A percentile compares a stretch with the other conserved stretches of the same genome.
Conservation (phyloP, 371 early-diverging fungal species). For the Circinella minor region DNA sequence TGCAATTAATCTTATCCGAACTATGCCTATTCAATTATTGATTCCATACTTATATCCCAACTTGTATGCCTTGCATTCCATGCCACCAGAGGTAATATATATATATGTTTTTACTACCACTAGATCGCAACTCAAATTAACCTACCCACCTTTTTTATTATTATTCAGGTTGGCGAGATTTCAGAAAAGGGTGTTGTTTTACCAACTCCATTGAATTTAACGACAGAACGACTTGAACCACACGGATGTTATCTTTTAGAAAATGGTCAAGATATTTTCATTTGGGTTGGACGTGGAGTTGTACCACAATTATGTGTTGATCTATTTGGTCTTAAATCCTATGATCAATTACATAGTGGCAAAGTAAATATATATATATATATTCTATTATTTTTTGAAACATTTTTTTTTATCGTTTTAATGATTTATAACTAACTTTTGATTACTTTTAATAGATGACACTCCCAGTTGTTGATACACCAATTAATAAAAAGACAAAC, state of each 20-base stretch:
- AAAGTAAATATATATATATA: conserved; percentile 39
- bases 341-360: conserved; percentile 64
- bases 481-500: conserved; percentile 63
- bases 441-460: conserved; percentile 17
- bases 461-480: conserved; percentile 59
- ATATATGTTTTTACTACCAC: too few relatives aligned
- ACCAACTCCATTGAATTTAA: conserved; percentile 80
- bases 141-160: too few relatives aligned
- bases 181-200: conserved; percentile 64
- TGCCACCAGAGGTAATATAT: conserved; percentile 65
- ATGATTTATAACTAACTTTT: too few relatives aligned
- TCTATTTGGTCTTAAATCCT: conserved; percentile 67
- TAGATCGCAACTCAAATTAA: too few relatives aligned
- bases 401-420: too few relatives aligned
- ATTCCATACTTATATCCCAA: conserved; percentile 75
- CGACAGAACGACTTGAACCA: conserved; percentile 83
- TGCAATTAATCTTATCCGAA: conserved; percentile 73
- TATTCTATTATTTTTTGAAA: too few relatives aligned
- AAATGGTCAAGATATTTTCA: conserved; percentile 77
- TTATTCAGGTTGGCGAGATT: conserved; percentile 55
- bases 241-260: conserved; percentile 88
- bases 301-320: conserved; percentile 74
- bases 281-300: conserved; percentile 88
- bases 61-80: conserved; percentile 84
- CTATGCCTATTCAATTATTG: conserved; percentile 80